Conservation (phyloP, 192 early-diverging fungal species). For the Backusella australiensis region DNA sequence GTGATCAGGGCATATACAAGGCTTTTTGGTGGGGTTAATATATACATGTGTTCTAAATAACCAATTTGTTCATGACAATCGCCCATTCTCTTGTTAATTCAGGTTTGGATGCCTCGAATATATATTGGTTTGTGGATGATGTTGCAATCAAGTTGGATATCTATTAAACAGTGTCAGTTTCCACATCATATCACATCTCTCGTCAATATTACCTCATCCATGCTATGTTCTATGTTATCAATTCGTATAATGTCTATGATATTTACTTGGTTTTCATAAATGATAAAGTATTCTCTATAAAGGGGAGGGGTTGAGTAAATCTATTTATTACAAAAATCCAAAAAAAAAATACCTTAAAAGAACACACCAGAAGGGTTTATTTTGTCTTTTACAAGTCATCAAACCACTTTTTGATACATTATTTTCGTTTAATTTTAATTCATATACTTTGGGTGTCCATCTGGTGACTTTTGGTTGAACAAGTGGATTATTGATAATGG, state of each 20-base stretch:
- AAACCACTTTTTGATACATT: background rate
- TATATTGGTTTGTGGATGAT: background rate
- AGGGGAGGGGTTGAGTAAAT: background rate
- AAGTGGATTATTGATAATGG: background rate
- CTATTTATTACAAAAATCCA: no score
- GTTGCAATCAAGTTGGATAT: background rate
- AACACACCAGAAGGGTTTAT: background rate
- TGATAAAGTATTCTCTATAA: slow-evolving; percentile 8
- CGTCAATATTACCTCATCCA: background rate
- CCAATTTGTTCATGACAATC: background rate
- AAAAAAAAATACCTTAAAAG: background rate
- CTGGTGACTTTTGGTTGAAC: background rate
- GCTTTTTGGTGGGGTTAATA: background rate
- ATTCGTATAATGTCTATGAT: background rate
- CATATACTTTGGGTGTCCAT: slow-evolving; percentile 6
- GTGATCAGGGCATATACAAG: background rate
- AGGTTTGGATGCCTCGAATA: background rate
- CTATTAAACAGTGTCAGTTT: background rate
- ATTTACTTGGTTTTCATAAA: slow-evolving; percentile 8
- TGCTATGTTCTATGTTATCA: background rate
- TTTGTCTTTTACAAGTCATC: background rate
- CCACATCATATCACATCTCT: no score
- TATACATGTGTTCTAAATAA: background rate
- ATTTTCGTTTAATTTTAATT: background rate
- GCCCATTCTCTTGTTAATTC: background rate